Conservation (phyloP, 75 land plant species). For the Cupressus sempervirens region DNA sequence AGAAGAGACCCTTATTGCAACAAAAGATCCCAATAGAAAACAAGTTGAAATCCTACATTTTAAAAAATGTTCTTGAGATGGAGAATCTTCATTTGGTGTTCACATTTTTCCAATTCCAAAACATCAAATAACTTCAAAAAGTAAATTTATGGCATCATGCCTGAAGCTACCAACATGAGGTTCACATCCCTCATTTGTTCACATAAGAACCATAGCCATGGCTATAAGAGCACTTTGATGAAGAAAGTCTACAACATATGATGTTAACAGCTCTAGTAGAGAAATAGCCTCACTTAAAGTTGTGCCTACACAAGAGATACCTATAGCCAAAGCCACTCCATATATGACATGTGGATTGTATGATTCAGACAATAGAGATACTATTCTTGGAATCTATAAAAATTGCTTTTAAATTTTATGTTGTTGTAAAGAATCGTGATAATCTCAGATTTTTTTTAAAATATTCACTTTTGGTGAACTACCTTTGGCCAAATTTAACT, state of each 20-base stretch:
- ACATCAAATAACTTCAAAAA: no score
- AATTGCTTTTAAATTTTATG: neutral
- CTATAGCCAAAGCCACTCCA: constrained; percentile 98
- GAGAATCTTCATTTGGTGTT: no score
- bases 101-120: no score
- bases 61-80: no score
- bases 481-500: neutral
- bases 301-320: constrained; percentile 98
- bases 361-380: no score
- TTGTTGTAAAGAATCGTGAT: neutral
- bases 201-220: no score
- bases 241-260: constrained; percentile 98
- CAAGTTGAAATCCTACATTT: no score
- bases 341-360: constrained; percentile 94
- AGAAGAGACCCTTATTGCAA: neutral
- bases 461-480: neutral
- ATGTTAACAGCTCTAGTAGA: constrained; percentile 88
- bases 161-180: no score
- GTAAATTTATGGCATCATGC: no score
- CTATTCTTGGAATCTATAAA: constrained; percentile 92
- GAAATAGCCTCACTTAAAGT: constrained; percentile 93
- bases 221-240: constrained; percentile 98
- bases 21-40: no score
- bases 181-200: no score
- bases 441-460: neutral